Evolutionary conservation across 495 filamentous ascomycete genomes (phyloP).

Genomic region (Tuber magnatum): DNA sequence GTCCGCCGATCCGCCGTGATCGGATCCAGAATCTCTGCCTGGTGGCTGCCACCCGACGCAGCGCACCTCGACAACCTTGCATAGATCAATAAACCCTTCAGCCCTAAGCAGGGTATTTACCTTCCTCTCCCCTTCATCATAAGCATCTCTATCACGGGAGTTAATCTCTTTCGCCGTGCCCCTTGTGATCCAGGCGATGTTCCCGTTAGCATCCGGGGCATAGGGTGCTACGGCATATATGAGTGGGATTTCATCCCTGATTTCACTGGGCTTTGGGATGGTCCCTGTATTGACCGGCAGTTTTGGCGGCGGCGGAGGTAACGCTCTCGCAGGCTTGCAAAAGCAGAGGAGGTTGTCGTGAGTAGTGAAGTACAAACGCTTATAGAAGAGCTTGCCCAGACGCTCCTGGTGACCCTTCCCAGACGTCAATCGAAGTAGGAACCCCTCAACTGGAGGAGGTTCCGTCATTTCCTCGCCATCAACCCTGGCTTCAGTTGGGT

Average conservation of each 20-base stretch:
- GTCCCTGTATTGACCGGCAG: slow-evolving; percentile 44
- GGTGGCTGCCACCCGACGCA: slow-evolving; percentile 48
- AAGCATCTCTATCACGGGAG: slow-evolving; percentile 55
- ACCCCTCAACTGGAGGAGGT: slow-evolving; percentile 63
- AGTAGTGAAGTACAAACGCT: slow-evolving; percentile 62
- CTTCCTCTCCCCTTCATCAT: slow-evolving; percentile 56
- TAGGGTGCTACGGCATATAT: slow-evolving; percentile 62
- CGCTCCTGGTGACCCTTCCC: slow-evolving; percentile 56
- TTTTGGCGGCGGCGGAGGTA: slow-evolving; percentile 60
- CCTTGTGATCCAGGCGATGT: slow-evolving; percentile 55
- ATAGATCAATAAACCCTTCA: slow-evolving; percentile 64
- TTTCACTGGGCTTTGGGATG: slow-evolving; percentile 53
- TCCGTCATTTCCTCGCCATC: slow-evolving; percentile 48
- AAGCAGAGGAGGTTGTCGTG: slow-evolving; percentile 65
- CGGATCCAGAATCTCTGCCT: slow-evolving; percentile 49
- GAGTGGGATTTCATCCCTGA: slow-evolving; percentile 54
- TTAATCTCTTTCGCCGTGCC: slow-evolving; percentile 45
- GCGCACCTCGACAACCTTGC: slow-evolving; percentile 53
- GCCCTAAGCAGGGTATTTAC: slow-evolving; percentile 53
- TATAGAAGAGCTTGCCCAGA: slow-evolving; percentile 61
- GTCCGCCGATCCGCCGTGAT: slow-evolving; percentile 49
- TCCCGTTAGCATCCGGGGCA: slow-evolving; percentile 47
- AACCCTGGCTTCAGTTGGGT: slow-evolving; percentile 50
- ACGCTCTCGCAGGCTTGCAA: slow-evolving; percentile 56
- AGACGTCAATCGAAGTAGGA: slow-evolving; percentile 61